Percentiles rank a stretch among this genome's conserved stretches.
These are phyloP conservation scores for Catenaria anguillulae DNA, from an alignment of 371 early-diverging fungal species.

Conservation along the genomic window DNA sequence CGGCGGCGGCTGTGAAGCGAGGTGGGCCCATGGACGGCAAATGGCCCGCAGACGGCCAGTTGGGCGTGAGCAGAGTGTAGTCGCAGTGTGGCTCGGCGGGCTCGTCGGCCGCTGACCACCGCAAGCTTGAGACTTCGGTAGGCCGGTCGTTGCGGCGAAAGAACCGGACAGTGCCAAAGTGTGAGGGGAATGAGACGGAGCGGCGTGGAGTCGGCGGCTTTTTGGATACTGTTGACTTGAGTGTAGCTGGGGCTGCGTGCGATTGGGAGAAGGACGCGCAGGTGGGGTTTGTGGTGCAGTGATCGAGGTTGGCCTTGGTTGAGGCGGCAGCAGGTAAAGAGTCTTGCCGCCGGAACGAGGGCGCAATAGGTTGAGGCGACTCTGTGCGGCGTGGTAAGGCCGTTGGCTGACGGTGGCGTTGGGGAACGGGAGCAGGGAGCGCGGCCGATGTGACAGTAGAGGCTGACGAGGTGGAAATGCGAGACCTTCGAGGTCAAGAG, in stretches of 20 bases:
- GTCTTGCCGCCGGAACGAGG: no score
- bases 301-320: no score
- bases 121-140: neutral
- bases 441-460: no score
- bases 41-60: conserved; percentile 8
- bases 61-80: neutral
- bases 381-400: no score
- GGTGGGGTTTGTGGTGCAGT: no score
- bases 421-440: neutral
- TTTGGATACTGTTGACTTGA: neutral
- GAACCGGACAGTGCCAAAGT: conserved; percentile 2
- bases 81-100: neutral
- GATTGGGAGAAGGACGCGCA: no score
- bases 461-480: neutral
- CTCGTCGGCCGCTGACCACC: conserved; percentile 4
- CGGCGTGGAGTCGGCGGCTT: neutral
- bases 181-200: neutral
- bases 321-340: no score
- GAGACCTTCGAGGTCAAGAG: neutral
- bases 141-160: neutral
- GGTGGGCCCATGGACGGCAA: no score
- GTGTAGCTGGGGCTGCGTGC: no score
- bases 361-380: no score
- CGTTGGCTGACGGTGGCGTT: neutral
- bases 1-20: no score